These are phyloP conservation scores for Plasmodium cynomolgi DNA, from an alignment of 169 alveolate species.

Conservation along the genomic window DNA sequence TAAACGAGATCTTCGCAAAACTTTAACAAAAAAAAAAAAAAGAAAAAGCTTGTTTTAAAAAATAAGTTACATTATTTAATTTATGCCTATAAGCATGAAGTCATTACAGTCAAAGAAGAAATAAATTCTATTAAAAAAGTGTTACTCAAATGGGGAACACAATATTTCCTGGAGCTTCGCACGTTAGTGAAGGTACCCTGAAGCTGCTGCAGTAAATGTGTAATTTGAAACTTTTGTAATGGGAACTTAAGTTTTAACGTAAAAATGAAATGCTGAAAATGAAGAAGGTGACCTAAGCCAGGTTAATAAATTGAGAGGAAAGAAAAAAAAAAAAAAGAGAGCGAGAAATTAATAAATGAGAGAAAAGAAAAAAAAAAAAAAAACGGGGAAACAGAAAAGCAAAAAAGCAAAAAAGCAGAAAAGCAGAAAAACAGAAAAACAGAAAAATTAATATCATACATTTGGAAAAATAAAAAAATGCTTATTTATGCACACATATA, in stretches of 20 bases:
- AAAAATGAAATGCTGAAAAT: neutral
- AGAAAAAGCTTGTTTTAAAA: neutral
- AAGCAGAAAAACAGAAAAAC: neutral
- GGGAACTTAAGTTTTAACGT: neutral
- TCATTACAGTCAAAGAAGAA: neutral
- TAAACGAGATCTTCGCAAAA: constrained; percentile 8
- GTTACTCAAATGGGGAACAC: constrained; percentile 1
- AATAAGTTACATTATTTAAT: neutral
- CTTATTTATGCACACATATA: constrained; percentile 1
- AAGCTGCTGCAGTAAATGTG: constrained; percentile 20
- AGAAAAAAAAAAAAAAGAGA: neutral
- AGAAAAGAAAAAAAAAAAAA: neutral
- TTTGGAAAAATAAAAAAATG: neutral
- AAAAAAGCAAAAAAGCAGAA: neutral
- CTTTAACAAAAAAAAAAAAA: constrained; percentile 10
- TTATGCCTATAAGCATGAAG: constrained; percentile 10
- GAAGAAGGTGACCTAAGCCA: neutral
- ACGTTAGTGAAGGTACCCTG: neutral
- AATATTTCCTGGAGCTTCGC: neutral
- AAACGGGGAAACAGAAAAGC: neutral
- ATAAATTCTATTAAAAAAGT: neutral
- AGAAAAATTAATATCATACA: constrained; percentile 2
- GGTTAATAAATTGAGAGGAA: neutral
- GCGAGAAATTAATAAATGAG: neutral
- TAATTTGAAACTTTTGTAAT: constrained; percentile 1